Conservation (phyloP, 1,284 basidiomycete genomes). For the Tilletia caries region DNA sequence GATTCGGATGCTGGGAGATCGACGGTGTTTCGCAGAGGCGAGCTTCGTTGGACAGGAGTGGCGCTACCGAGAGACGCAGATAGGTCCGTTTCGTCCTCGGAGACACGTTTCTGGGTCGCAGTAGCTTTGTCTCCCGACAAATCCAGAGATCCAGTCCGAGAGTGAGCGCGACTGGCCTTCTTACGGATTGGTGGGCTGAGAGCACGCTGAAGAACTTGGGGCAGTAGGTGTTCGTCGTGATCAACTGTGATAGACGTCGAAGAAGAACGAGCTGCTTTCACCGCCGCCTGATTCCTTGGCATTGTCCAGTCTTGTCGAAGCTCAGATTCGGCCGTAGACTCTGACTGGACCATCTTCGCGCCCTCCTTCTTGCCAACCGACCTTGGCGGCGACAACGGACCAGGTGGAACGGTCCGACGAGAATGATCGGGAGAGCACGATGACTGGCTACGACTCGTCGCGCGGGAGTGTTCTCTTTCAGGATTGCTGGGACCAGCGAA, state of each 20-base stretch:
- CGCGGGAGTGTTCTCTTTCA: background rate
- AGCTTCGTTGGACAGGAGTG: no score
- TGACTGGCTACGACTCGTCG: background rate
- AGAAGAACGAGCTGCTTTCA: background rate
- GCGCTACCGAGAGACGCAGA: no score
- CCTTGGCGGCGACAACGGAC: background rate
- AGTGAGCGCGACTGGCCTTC: background rate
- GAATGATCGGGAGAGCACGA: background rate
- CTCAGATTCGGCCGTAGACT: background rate
- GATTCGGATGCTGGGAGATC: no score
- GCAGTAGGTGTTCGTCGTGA: background rate
- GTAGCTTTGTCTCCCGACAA: background rate
- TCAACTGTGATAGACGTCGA: background rate
- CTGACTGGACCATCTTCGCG: background rate
- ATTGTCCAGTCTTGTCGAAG: background rate
- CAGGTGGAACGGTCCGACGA: background rate
- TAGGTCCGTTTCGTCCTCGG: no score
- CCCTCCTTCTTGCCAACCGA: background rate
- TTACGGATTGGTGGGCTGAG: background rate
- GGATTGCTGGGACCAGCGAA: background rate
- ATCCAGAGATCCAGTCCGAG: background rate
- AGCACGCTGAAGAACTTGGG: background rate
- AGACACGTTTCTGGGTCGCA: no score
- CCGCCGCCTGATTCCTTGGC: background rate
- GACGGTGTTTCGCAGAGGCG: no score